Evolutionary conservation across 768 basidiomycete genomes (phyloP).

Genomic region (Flagelloscypha sp.): DNA sequence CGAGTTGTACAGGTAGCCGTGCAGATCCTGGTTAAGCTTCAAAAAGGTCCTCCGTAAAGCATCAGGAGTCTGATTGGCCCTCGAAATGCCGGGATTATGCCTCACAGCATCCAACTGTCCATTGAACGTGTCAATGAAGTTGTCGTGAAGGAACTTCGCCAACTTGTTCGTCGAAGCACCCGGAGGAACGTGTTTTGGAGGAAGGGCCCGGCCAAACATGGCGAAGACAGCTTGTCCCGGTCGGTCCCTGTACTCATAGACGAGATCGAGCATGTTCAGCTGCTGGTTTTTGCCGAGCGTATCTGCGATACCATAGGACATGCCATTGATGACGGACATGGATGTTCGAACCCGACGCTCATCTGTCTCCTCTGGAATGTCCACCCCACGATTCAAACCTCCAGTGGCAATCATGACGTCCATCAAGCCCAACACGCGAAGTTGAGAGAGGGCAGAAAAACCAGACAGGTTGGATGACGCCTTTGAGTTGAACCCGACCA

Average conservation of each 20-base stretch:
- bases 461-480: constrained; percentile 49
- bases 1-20: constrained; percentile 51
- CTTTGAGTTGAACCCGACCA: constrained; percentile 15
- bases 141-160: constrained; percentile 78
- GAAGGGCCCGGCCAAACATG: constrained; percentile 81
- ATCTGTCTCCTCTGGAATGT: constrained; percentile 77
- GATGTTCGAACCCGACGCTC: constrained; percentile 91
- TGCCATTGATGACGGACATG: constrained; percentile 75
- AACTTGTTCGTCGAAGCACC: constrained; percentile 55
- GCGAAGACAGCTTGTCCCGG: constrained; percentile 87
- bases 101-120: constrained; percentile 46
- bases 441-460: constrained; percentile 77
- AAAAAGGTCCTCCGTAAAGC: constrained; percentile 86
- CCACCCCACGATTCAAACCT: constrained; percentile 37
- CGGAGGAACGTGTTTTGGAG: constrained; percentile 29
- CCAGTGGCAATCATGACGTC: constrained; percentile 81
- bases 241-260: constrained; percentile 72
- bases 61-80: constrained; percentile 52
- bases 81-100: constrained; percentile 25
- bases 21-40: constrained; percentile 72
- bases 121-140: constrained; percentile 59
- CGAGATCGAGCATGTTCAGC: constrained; percentile 87
- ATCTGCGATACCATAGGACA: constrained; percentile 96
- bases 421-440: constrained; percentile 94
- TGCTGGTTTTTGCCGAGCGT: constrained; percentile 73